phyloP scores from a whole-genome alignment of 306 rosid species.

The Ceratonia siliqua region DNA sequence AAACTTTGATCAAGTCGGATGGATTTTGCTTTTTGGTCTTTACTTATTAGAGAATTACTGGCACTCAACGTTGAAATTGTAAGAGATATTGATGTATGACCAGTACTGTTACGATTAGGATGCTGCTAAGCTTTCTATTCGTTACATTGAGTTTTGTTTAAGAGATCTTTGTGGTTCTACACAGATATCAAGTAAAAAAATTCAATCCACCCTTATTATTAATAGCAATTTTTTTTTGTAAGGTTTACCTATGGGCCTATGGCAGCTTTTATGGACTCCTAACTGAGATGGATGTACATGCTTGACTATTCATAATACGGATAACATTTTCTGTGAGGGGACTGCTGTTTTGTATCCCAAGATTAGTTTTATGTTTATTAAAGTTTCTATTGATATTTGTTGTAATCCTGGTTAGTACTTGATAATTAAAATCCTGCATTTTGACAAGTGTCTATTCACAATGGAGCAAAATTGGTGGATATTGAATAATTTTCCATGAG shows the following conservation, averaged over 20 bases:
- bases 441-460: neutral
- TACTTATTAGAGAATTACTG: neutral
- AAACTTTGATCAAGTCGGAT: conserved; percentile 33
- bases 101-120: conserved; percentile 5
- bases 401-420: neutral
- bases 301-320: neutral
- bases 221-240: conserved; percentile 30
- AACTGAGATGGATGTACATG: neutral
- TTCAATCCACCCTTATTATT: too few relatives aligned
- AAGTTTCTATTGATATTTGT: neutral
- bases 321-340: neutral
- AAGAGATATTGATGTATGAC: conserved; percentile 22
- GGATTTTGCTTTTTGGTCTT: conserved; percentile 6
- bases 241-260: neutral
- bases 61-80: neutral
- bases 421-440: neutral
- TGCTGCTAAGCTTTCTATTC: too few relatives aligned
- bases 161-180: too few relatives aligned
- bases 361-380: neutral
- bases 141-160: too few relatives aligned
- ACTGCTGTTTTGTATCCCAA: neutral
- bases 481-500: neutral
- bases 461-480: neutral
- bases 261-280: conserved; percentile 13
- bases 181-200: too few relatives aligned